Evolutionary conservation across 1,284 basidiomycete genomes (phyloP), one percentile per base, ranked within the genome.

Genomic region (Filobasidium uniguttulatum): DNA sequence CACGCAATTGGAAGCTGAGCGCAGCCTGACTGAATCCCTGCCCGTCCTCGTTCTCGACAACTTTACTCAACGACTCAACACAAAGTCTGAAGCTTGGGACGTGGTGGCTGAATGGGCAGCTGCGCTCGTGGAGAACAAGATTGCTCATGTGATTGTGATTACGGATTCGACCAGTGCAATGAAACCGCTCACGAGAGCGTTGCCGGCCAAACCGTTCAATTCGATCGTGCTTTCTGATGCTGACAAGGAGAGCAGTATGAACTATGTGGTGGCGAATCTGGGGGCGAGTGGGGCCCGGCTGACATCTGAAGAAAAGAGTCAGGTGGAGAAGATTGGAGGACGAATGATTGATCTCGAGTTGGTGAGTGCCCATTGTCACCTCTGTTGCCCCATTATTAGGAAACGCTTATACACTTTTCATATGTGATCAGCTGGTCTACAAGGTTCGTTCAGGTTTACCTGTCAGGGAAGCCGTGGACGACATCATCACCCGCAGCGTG

Each of bases 71-170:
- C 81, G 79, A 50, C 75, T 78, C 14, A 78, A 78, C 1, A 67
- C 74, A n/a, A 76, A 77, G 52, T 75, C 76, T 36, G 81, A 87
- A 37, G 61, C 96, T 19, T 77, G 86, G 64, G 74, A 75, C 37
- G 83, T 83, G 1, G 68, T 98, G 19, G 78, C 84, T 1, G 79
- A 83, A 52, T 98, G 93, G 93, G 83, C 80, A 3, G 86, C 87
- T 0, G 75, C 74, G 12, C 71, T 94, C 34, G 77, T 81, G 1
- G 85, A 90, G 61, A 85, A 81, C 60, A 76, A 82, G 79, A 73
- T 88, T 49, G 93, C 93, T 0, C 93, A 98, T 66, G 89, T 96
- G 35, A 74, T 98, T 43, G 81, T 97, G 38, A 74, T 91, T 30
- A 86, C 85, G 58, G 88, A 97, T 63, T 90, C 90, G 58, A 78